phyloP scores from a whole-genome alignment of 129 eudicot genomes.

The Silybum marianum region DNA sequence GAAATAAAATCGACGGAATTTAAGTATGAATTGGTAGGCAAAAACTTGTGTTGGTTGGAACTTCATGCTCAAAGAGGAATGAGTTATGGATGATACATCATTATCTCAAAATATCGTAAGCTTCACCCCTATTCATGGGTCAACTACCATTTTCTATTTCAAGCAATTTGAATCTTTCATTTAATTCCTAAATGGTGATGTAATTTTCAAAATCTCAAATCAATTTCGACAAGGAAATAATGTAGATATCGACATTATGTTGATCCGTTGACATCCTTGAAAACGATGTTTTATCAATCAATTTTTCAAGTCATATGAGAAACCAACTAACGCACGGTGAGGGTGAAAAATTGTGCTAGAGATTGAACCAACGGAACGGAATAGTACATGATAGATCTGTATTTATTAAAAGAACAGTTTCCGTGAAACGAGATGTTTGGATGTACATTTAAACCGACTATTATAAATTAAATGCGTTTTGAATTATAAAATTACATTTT shows the following conservation, averaged over 20 bases:
- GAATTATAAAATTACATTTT: neutral
- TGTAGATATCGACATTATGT: constrained; percentile 14
- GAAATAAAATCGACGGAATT: neutral
- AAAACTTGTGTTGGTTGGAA: constrained; percentile 19
- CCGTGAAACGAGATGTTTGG: neutral
- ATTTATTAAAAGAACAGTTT: neutral
- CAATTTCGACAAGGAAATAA: constrained; percentile 11
- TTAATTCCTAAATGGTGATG: constrained; percentile 1
- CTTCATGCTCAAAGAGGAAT: constrained; percentile 15
- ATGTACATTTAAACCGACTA: neutral
- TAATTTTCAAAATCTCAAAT: neutral
- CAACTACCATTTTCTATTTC: constrained; percentile 17
- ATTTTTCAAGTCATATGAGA: neutral
- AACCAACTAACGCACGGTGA: neutral
- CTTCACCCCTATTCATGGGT: constrained; percentile 12
- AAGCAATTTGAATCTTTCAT: constrained; percentile 9
- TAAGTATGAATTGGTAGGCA: neutral
- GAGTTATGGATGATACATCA: constrained; percentile 16
- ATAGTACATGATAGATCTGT: neutral
- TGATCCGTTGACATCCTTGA: constrained; percentile 15
- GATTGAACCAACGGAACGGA: neutral
- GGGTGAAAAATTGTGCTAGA: neutral
- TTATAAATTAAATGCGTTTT: neutral
- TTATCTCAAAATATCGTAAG: constrained; percentile 12
- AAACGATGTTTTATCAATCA: constrained; percentile 13